phyloP scores from a whole-genome alignment of 176 grass and related monocot genomes.

The Carex myosuroides region DNA sequence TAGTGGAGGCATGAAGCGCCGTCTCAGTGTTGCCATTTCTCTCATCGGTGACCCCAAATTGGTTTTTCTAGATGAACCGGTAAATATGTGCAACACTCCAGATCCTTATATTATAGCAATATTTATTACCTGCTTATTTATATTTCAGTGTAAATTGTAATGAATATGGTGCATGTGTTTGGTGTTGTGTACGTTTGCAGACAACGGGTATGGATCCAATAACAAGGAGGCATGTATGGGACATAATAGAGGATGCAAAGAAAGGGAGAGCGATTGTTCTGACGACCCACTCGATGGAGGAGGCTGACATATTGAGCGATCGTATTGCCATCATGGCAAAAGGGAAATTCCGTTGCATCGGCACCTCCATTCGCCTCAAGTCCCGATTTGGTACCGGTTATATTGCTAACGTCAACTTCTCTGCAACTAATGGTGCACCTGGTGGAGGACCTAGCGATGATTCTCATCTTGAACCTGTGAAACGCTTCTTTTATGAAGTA shows the following conservation, averaged over 20 bases:
- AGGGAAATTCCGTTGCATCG: constrained; percentile 84
- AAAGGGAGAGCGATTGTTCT: constrained; percentile 95
- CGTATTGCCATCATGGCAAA: constrained; percentile 98
- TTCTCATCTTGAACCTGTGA: constrained; percentile 60
- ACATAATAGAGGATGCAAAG: constrained; percentile 94
- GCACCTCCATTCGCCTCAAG: constrained; percentile 90
- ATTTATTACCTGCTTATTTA: not conserved
- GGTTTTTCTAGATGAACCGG: constrained; percentile 94
- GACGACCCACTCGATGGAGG: constrained; percentile 98
- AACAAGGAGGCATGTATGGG: constrained; percentile 93
- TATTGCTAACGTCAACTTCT: constrained; percentile 83
- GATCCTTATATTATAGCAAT: not conserved
- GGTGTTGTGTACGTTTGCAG: constrained; percentile 18
- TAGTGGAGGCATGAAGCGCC: constrained; percentile 95
- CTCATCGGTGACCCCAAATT: constrained; percentile 88
- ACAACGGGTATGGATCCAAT: constrained; percentile 99
- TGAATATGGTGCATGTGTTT: not conserved
- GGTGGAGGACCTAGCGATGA: constrained; percentile 22
- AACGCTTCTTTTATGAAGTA: constrained; percentile 88
- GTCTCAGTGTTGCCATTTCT: constrained; percentile 88
- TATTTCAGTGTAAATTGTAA: not conserved
- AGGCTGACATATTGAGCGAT: constrained; percentile 90
- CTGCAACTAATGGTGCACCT: constrained; percentile 36
- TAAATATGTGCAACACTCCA: constrained; percentile 25
- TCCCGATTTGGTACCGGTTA: constrained; percentile 93